Evolutionary conservation across 441 rosid genomes (phyloP), one percentile per base, ranked within the genome.

Genomic region (Aquilaria agallochum): DNA sequence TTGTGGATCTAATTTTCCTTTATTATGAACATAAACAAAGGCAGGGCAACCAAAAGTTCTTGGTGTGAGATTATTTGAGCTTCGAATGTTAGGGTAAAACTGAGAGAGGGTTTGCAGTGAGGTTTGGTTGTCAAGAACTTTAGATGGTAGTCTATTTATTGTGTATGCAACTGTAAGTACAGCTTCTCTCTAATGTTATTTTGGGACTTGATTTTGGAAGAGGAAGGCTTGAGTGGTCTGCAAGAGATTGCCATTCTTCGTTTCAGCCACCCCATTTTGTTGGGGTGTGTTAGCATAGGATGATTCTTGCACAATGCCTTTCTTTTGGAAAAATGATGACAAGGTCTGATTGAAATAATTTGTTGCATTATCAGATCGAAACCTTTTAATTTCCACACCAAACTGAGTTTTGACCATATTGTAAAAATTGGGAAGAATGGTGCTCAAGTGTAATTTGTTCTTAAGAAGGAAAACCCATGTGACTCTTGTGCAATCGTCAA

Each of bases 221-320:
- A 58, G 34, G 9, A 58, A 58, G 5, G 31, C 49, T 45, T 11
- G 14, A 11, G 52, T 30, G 5, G 62, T 30, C 7, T 59, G 20
- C n/a, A 49, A 40, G 9, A 49, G 11, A 4, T 8, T 10, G 5
- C 52, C 12, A 49, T 49, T 49, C 27, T 49, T 49, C 11, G 11
- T 10, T 49, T 49, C 52, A 49, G 52, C 34, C 42, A 15, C 11
- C 33, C 62, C 62, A 9, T 14, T 59, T 59, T 59, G 30, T 52
- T 14, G 6, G 32, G 53, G 62, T 12, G 50, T 59, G 20, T 57
- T 12, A 40, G 12, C 32, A 57, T 45, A 40, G 12, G 60, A 36
- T 57, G 60, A 57, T 10, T 57, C 20, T n/a, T 57, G 48, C 11
- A 57, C 44, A 57, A 61, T 71, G 10, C 63, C 7, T 9, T 60